These are phyloP conservation scores for Prototheca cutis DNA, from an alignment of 163 green algal species.

Conservation along the genomic window DNA sequence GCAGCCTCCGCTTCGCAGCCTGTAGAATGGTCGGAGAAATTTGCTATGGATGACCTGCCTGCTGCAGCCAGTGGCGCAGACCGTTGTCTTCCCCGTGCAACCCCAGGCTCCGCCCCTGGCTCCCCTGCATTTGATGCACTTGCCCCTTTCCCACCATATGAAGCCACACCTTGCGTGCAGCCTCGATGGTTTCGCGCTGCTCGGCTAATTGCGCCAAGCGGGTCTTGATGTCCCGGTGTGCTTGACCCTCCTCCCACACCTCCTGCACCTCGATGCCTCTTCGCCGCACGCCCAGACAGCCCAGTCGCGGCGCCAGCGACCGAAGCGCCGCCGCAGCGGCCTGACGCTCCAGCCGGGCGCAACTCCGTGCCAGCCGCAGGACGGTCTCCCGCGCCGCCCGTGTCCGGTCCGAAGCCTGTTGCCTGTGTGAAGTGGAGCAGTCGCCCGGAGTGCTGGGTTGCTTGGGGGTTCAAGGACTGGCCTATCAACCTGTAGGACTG, in stretches of 20 bases:
- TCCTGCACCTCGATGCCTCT: conserved; percentile 28
- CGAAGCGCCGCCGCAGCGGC: conserved; percentile 9
- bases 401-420: no score
- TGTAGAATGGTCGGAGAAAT: conserved; percentile 18
- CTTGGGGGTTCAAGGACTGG: no score
- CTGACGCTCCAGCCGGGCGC: conserved; percentile 16
- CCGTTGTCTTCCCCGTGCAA: no score
- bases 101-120: no score
- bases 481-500: no score
- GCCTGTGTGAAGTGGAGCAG: no score
- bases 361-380: conserved; percentile 7
- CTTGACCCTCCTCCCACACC: conserved; percentile 64
- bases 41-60: no score
- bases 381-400: conserved; percentile 10
- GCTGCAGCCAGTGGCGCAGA: no score
- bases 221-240: conserved; percentile 40
- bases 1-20: conserved; percentile 48
- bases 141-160: no score
- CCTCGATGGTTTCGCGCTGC: conserved; percentile 44
- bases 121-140: background rate
- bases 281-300: conserved; percentile 20
- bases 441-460: no score
- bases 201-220: conserved; percentile 27
- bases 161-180: conserved; percentile 54
- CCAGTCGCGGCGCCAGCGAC: conserved; percentile 18